A percentile compares a stretch with the other conserved stretches of the same genome.
Evolutionary conservation across 768 basidiomycete species (phyloP).

Genomic region (Hydnum rufescens): DNA sequence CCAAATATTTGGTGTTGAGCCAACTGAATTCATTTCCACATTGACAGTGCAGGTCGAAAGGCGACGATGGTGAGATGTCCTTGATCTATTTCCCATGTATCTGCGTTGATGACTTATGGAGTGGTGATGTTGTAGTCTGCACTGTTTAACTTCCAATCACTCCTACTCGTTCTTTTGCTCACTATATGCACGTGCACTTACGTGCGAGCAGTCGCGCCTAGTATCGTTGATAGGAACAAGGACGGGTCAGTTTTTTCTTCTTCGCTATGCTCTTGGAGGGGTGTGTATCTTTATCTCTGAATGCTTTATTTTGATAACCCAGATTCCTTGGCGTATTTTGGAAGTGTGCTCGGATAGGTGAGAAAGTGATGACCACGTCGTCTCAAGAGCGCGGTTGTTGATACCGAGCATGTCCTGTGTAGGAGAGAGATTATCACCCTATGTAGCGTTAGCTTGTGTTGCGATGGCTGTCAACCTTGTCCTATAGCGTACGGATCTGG

Average conservation of each 20-base stretch:
- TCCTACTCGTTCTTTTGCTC: constrained; percentile 81
- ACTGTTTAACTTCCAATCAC: constrained; percentile 92
- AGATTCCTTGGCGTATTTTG: constrained; percentile 87
- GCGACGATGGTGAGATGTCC: too few species aligned
- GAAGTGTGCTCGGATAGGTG: constrained; percentile 92
- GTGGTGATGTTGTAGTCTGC: too few species aligned
- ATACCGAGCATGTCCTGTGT: constrained; percentile 2
- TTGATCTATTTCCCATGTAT: too few species aligned
- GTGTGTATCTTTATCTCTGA: neutral
- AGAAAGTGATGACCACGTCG: constrained; percentile 12
- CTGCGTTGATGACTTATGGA: too few species aligned
- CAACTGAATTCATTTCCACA: too few species aligned
- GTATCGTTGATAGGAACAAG: constrained; percentile 83
- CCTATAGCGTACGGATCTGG: neutral
- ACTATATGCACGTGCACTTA: constrained; percentile 97
- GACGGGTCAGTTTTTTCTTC: constrained; percentile 33
- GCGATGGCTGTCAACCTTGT: constrained; percentile 74
- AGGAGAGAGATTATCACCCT: constrained; percentile 94
- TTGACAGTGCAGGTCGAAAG: too few species aligned
- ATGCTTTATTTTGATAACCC: neutral
- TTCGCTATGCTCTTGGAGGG: neutral
- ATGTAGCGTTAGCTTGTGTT: constrained; percentile 82
- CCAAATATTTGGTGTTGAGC: too few species aligned
- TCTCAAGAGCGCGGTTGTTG: neutral
- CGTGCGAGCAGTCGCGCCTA: constrained; percentile 72